phyloP scores from a whole-genome alignment of 1,139 yeast genomes.

The Blastobotrys illinoisensis region DNA sequence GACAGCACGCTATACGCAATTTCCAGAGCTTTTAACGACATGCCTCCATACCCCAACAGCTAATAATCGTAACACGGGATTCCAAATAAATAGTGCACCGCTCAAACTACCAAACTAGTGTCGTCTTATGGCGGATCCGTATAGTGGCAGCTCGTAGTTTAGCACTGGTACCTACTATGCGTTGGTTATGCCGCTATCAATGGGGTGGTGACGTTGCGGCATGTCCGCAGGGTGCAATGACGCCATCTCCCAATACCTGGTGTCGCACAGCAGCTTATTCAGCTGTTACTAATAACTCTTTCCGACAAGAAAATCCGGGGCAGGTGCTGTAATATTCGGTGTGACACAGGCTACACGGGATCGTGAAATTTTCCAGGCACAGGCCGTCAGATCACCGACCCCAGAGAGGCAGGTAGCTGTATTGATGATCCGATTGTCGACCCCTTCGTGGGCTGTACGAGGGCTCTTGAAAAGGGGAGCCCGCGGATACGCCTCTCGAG shows the following conservation, averaged over 20 bases:
- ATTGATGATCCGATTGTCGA: background rate
- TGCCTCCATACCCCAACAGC: background rate
- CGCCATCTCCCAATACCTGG: background rate
- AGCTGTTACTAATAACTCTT: background rate
- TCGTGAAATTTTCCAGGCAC: background rate
- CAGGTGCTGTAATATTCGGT: background rate
- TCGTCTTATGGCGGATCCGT: background rate
- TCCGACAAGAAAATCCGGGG: no score
- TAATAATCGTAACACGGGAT: background rate
- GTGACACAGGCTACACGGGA: background rate
- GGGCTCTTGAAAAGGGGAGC: background rate
- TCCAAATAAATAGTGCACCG: background rate
- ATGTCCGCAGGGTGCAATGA: background rate
- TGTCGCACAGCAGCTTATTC: background rate
- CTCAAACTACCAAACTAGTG: background rate
- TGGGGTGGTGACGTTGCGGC: background rate
- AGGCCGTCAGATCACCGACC: background rate
- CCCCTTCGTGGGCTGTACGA: background rate
- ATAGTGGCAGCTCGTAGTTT: background rate
- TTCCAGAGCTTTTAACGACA: background rate
- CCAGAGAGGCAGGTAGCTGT: background rate
- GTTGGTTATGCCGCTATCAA: background rate
- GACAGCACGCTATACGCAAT: slow-evolving; percentile 7
- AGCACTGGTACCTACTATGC: background rate
- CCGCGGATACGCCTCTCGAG: slow-evolving; percentile 2